Evolutionary conservation across 2,329 filamentous ascomycete species (phyloP), one percentile per base, ranked within the genome.

Genomic region (Aureobasidium sp.): DNA sequence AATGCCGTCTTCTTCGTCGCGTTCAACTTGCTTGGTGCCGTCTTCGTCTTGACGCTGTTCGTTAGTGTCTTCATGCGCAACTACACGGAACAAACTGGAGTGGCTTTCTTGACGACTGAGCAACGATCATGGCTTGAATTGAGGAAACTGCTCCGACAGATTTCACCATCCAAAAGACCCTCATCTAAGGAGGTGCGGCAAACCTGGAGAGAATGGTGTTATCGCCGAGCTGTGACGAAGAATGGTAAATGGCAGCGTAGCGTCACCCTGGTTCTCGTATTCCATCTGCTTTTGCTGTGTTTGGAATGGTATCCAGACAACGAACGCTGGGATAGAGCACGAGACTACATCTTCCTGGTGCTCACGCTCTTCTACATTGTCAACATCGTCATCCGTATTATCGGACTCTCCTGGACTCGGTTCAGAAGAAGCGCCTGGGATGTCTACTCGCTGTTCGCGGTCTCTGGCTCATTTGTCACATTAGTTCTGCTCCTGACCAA

Each of bases 21-120:
- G 5, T 99, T 97, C 85, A 99, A 99, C 75, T 83, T 99, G 72
- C 82, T 99, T 68, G 91, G 91, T 36, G 94, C 94, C 0, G 93
- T 99, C 66, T 99, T 99, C 76, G 89, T 99, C 64, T 81, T 99
- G 71, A 99, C 94, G 1, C 79, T 99, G 71, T 99, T 99, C 74
- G 95, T 99, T 52, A 97, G 94, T 62, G 94, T 99, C 64, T 99
- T 99, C 74, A 99, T 99, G 94, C 90, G 94, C 64, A 99, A 97
- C 73, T 99, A 99, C 75, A 99, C 94, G 0, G 94, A 99, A 75
- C 92, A 97, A 75, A 99, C 94, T 0, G 94, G 94, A 1, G 94
- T 99, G 47, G 94, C 94, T 2, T 99, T 93, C 72, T 78, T 99
- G 68, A 99, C 94, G 1, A 88, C 92, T 0, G 94, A 99, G 69